Conservation (phyloP, 371 early-diverging fungal genomes). For the Mucor mucedo region DNA sequence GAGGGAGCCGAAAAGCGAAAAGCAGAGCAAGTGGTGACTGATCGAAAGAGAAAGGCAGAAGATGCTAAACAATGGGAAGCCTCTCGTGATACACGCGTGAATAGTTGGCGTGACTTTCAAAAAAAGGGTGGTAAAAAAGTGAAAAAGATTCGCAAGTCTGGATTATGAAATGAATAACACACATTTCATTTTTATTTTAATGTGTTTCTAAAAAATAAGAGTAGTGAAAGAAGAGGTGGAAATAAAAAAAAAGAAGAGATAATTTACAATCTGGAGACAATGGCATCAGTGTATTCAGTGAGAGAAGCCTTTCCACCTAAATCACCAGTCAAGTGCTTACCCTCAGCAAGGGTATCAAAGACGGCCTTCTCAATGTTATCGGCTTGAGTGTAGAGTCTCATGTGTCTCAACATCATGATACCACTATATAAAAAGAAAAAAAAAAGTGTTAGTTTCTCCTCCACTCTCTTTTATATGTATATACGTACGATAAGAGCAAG, state of each 20-base stretch:
- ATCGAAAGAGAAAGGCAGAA: constrained; percentile 68
- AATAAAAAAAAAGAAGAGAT: background rate
- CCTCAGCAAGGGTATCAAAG: constrained; percentile 92
- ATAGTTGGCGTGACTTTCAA: constrained; percentile 72
- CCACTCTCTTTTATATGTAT: background rate
- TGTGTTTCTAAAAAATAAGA: background rate
- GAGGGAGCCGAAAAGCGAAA: constrained; percentile 70
- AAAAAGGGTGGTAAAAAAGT: constrained; percentile 68
- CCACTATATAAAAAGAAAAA: constrained; percentile 84
- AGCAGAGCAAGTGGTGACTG: constrained; percentile 57
- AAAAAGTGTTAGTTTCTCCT: constrained; percentile 10
- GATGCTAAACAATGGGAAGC: constrained; percentile 79
- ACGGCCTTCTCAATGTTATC: constrained; percentile 87
- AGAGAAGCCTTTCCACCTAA: constrained; percentile 90
- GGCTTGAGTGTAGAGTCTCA: constrained; percentile 83
- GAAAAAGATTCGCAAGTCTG: constrained; percentile 23
- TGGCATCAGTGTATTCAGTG: constrained; percentile 89
- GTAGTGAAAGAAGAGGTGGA: background rate
- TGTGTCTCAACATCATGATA: constrained; percentile 97
- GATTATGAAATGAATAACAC: constrained; percentile 8
- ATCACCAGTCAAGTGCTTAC: constrained; percentile 89
- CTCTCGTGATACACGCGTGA: constrained; percentile 69
- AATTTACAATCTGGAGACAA: constrained; percentile 62
- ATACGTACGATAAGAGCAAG: constrained; percentile 9
- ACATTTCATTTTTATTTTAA: background rate